Evolutionary conservation across 1,284 basidiomycete genomes (phyloP).

Genomic region (Wolfiporia cocos): DNA sequence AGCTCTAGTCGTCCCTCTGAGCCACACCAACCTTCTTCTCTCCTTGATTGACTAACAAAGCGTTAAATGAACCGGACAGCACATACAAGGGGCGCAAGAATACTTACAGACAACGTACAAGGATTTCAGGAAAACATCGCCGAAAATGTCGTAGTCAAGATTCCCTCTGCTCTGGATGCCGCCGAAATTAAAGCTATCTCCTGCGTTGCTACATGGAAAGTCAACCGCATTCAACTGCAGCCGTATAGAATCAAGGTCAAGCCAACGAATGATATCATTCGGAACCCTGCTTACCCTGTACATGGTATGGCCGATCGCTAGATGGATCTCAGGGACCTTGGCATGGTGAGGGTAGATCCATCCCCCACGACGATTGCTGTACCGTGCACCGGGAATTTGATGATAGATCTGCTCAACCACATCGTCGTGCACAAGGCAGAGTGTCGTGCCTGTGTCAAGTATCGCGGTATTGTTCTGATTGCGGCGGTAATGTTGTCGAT

Average conservation of each 20-base stretch:
- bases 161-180: conserved; percentile 33
- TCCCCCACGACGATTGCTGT: conserved; percentile 29
- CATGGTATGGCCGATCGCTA: conserved; percentile 28
- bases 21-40: conserved; percentile 25
- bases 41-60: conserved; percentile 23
- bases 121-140: conserved; percentile 32
- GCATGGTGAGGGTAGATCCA: conserved; percentile 30
- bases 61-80: too few relatives aligned
- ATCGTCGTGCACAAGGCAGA: conserved; percentile 27
- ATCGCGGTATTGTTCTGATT: conserved; percentile 29
- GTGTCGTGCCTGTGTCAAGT: conserved; percentile 35
- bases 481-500: conserved; percentile 21
- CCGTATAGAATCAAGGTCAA: conserved; percentile 5
- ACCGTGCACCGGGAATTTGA: conserved; percentile 25
- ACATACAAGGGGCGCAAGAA: not conserved
- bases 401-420: conserved; percentile 27
- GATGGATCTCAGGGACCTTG: conserved; percentile 25
- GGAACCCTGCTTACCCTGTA: conserved; percentile 16
- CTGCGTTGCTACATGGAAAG: conserved; percentile 25
- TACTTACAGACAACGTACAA: conserved; percentile 34
- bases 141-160: conserved; percentile 32
- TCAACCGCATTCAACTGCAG: conserved; percentile 24
- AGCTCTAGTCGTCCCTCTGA: conserved; percentile 23
- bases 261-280: conserved; percentile 2
- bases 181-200: conserved; percentile 22